Evolutionary conservation across 345 rosid genomes (phyloP), one percentile per base, ranked within the genome.

Genomic region (Raphanus raphanistrum): DNA sequence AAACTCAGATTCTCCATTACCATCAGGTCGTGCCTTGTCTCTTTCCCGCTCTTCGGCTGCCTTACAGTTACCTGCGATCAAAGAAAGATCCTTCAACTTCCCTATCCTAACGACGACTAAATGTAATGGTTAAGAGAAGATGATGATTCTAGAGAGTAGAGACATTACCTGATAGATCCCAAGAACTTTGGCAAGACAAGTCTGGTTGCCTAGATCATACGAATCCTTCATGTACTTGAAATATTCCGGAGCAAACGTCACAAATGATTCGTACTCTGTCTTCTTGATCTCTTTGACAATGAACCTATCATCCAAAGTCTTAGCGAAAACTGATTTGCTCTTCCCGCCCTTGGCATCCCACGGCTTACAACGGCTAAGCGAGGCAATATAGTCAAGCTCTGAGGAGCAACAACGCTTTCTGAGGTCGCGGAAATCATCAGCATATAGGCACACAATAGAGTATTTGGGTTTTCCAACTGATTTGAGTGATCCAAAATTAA

Each of bases 301-400:
- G 78, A 91, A 87, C 84, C 98, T 81, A 76, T 86, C 87, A 79
- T 95, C 99, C 60, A 90, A 79, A 58, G 98, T 95, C 84, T 95
- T 95, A 9, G 97, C 93, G 4, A 95, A 95, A 48, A 91, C 71
- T 2, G 91, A 87, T 76, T 89, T 92, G 86, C 98, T 95, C 86
- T 95, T 95, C 59, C 99, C 99, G 72, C 99, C 98, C 69, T 95
- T 89, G 15, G 99, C 99, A 87, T 91, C 94, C 99, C 98, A 93
- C 25, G 83, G 87, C 75, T 79, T 86, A 81, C 99, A 95, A 8
- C 97, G 96, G 82, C 94, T 85, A 41, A 95, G 83, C 28, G 99
- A 95, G 72, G 94, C 89, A 26, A 95, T 90, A 66, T 81, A 95
- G 84, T 88, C 93, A 65, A 86, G 82, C 88, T 92, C 99, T 10